Evolutionary conservation across 108 stramenopile species (phyloP).

Genomic region (Fistulifera pelliculosa): DNA sequence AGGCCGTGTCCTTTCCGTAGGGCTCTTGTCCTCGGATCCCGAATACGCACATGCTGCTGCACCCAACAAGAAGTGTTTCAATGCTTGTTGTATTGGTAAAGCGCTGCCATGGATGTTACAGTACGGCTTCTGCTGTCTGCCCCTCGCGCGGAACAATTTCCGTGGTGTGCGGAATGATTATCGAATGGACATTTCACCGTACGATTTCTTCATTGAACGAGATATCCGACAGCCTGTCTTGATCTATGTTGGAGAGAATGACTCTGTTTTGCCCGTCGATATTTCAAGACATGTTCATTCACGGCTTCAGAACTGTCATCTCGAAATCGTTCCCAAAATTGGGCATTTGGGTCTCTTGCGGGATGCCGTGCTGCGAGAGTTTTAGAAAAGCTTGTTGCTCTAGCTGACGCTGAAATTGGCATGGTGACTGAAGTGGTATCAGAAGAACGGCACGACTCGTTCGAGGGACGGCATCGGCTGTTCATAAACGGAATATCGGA

Average conservation of each 20-base stretch:
- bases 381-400: background rate
- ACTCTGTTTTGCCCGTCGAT: slow-evolving; percentile 5
- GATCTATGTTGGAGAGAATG: slow-evolving; percentile 10
- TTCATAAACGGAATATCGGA: no score
- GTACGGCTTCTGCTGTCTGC: slow-evolving; percentile 2
- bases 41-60: slow-evolving; percentile 12
- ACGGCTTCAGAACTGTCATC: slow-evolving; percentile 6
- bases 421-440: no score
- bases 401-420: no score
- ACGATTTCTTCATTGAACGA: slow-evolving; percentile 8
- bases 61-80: slow-evolving; percentile 5
- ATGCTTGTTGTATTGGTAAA: background rate
- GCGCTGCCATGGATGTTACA: slow-evolving; percentile 1
- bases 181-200: slow-evolving; percentile 5
- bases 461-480: no score
- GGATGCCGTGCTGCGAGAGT: slow-evolving; percentile 5
- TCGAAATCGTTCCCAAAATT: slow-evolving; percentile 5
- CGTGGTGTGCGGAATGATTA: slow-evolving; percentile 14
- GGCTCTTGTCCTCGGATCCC: slow-evolving; percentile 10
- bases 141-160: background rate
- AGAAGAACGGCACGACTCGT: no score
- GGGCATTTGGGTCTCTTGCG: slow-evolving; percentile 10
- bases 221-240: slow-evolving; percentile 2
- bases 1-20: slow-evolving; percentile 4
- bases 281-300: slow-evolving; percentile 8